Evolutionary conservation across 2,329 filamentous ascomycete species (phyloP).

Genomic region (Sclerotinia trifoliorum): DNA sequence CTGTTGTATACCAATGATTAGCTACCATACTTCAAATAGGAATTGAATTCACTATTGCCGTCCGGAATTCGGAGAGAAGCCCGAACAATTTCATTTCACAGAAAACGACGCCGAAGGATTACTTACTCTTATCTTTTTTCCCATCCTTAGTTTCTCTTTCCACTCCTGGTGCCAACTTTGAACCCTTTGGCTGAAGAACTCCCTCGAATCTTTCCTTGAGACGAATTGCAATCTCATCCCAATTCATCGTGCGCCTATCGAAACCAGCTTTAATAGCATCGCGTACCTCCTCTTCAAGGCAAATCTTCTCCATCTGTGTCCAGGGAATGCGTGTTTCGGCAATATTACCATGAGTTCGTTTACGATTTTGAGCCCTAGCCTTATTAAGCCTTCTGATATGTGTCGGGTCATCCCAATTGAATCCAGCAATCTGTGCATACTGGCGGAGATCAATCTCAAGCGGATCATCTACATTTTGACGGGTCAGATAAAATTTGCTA

Average conservation of each 20-base stretch:
- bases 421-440: not conserved
- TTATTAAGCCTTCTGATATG: constrained; percentile 3
- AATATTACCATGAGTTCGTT: constrained; percentile 1
- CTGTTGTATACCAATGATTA: not conserved
- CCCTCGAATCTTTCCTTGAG: not conserved
- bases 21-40: not conserved
- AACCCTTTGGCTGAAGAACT: constrained; percentile 3
- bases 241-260: not conserved
- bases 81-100: not conserved
- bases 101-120: not conserved
- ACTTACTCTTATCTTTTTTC: constrained; percentile 7
- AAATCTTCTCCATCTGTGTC: constrained; percentile 11
- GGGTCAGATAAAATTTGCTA: constrained; percentile 17
- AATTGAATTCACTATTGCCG: not conserved
- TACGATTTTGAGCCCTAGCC: constrained; percentile 3
- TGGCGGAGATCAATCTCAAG: constrained; percentile 5
- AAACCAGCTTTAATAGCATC: constrained; percentile 4
- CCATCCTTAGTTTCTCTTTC: not conserved
- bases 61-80: not conserved
- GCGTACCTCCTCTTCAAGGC: not conserved
- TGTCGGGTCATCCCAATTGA: constrained; percentile 7
- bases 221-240: constrained; percentile 5
- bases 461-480: not conserved
- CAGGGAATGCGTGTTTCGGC: constrained; percentile 12
- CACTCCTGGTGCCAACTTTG: constrained; percentile 10